A percentile compares a stretch with the other conserved stretches of the same genome.
phyloP scores from a whole-genome alignment of 108 stramenopile species.

The Nitzschia sp. region DNA sequence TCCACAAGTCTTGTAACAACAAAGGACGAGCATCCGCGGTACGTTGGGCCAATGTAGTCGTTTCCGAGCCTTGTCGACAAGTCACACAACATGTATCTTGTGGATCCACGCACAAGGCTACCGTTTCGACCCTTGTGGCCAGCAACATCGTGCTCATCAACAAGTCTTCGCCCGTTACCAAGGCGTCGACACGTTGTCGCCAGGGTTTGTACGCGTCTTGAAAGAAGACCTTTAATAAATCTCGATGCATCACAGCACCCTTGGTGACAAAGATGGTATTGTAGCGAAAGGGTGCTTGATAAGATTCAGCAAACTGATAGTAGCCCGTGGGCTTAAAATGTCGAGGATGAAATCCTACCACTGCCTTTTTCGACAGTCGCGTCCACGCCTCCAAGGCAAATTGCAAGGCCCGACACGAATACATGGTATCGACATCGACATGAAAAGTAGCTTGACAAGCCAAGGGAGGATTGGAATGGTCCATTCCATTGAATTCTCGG shows the following conservation, averaged over 20 bases:
- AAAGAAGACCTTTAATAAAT: neutral
- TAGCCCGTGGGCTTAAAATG: neutral
- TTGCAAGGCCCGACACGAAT: neutral
- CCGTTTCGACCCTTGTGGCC: neutral
- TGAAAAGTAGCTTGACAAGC: neutral
- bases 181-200: neutral
- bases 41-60: neutral
- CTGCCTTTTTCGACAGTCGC: neutral
- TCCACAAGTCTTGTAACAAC: neutral
- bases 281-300: neutral
- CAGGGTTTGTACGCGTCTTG: neutral
- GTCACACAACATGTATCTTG: neutral
- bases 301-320: neutral
- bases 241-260: neutral
- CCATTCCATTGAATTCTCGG: too few species aligned
- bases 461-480: neutral
- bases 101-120: neutral
- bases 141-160: neutral
- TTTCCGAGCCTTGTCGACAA: neutral
- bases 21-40: neutral
- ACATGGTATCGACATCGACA: neutral
- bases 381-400: neutral
- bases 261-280: neutral
- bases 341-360: neutral
- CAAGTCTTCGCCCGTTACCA: neutral